A percentile compares a stretch with the other conserved stretches of the same genome.
Conservation (phyloP, 2,329 filamentous ascomycete genomes). For the Cercospora sojina region DNA sequence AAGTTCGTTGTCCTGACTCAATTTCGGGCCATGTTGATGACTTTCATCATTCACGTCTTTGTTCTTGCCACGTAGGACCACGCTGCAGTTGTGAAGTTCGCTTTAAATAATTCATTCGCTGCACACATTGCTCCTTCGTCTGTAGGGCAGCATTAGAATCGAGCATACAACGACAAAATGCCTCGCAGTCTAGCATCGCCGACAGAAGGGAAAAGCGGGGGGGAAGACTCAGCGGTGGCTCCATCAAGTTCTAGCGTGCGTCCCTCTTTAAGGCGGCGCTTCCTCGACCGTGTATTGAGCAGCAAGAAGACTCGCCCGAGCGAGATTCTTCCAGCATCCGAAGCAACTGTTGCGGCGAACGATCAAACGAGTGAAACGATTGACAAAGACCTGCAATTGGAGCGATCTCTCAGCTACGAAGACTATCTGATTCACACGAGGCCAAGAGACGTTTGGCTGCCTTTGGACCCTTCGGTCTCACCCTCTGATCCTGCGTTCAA, state of each 20-base stretch:
- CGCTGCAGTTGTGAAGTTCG: background rate
- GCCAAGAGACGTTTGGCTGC: constrained; percentile 6
- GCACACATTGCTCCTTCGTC: background rate
- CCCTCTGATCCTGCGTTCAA: constrained; percentile 10
- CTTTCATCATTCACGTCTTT: background rate
- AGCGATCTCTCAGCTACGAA: constrained; percentile 7
- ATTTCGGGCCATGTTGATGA: background rate
- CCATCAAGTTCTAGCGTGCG: background rate
- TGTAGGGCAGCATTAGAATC: background rate
- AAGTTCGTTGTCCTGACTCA: background rate
- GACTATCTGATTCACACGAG: constrained; percentile 1
- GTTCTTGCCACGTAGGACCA: background rate
- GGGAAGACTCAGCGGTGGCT: background rate
- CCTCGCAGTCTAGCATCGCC: constrained; percentile 4
- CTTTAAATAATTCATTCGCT: background rate
- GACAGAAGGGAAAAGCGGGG: background rate
- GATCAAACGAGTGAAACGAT: background rate
- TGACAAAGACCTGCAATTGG: background rate
- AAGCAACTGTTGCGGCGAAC: background rate
- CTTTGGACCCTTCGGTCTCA: constrained; percentile 6
- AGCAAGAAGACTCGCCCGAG: background rate
- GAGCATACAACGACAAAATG: background rate
- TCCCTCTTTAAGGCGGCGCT: background rate
- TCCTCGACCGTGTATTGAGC: background rate
- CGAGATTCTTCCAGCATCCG: background rate